These are phyloP conservation scores for Fusarium sp. DNA, from an alignment of 2,329 filamentous ascomycete species.

Conservation along the genomic window DNA sequence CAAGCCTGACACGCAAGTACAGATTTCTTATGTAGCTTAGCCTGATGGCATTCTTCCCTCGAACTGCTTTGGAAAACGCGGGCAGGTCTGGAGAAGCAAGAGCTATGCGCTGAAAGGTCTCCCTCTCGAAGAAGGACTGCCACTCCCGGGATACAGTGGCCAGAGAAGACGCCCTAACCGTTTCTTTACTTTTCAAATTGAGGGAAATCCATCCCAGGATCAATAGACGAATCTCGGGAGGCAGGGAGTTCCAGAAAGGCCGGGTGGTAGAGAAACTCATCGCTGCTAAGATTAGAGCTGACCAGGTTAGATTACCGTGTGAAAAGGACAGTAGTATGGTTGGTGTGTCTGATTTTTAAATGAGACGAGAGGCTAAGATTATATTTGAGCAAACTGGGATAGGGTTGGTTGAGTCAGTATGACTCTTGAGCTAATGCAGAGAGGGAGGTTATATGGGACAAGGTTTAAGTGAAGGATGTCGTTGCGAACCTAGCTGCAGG, in stretches of 20 bases:
- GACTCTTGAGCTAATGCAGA: not conserved
- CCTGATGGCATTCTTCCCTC: not conserved
- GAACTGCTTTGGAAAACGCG: not conserved
- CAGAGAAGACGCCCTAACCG: not conserved
- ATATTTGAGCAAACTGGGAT: not conserved
- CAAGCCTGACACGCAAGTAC: conserved; percentile 9
- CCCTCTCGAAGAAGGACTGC: conserved; percentile 23
- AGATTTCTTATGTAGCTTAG: conserved; percentile 14
- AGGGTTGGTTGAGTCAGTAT: not conserved
- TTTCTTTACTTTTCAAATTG: not conserved
- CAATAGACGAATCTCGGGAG: conserved; percentile 13
- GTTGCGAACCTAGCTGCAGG: not conserved
- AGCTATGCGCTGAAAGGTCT: conserved; percentile 14
- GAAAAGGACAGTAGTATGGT: not conserved
- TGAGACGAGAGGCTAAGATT: not conserved
- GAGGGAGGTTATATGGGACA: not conserved
- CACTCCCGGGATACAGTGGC: conserved; percentile 24
- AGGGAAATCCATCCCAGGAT: conserved; percentile 3
- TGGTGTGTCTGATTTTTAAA: not conserved
- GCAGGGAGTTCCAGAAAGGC: conserved; percentile 5
- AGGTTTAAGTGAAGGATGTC: not conserved
- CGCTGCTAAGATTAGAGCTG: not conserved
- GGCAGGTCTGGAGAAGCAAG: conserved; percentile 5
- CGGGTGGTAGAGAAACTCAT: conserved; percentile 3
- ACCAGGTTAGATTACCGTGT: not conserved